These are phyloP conservation scores for Penicillium sp. DNA, from an alignment of 2,329 filamentous ascomycete genomes.

Conservation along the genomic window DNA sequence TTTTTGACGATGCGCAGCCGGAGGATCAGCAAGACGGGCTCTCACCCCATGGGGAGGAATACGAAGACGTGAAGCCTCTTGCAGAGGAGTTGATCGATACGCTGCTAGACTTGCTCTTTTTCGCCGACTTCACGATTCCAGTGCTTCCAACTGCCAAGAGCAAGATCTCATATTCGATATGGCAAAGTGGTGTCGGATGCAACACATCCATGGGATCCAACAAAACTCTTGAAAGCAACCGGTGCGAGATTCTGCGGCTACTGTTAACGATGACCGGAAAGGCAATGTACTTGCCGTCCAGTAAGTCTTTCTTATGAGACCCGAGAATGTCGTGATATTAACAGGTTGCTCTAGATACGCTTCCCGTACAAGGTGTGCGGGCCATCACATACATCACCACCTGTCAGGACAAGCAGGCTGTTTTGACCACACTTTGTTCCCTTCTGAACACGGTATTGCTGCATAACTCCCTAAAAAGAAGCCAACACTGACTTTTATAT, in stretches of 20 bases:
- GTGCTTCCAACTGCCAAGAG: conserved; percentile 67
- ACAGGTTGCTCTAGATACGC: conserved; percentile 47
- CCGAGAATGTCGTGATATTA: background rate
- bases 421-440: conserved; percentile 87
- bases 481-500: conserved; percentile 13
- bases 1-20: conserved; percentile 75
- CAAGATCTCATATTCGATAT: conserved; percentile 91
- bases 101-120: conserved; percentile 86
- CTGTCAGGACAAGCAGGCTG: conserved; percentile 85
- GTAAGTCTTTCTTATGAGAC: conserved; percentile 37
- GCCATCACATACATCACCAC: conserved; percentile 87
- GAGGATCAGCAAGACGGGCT: conserved; percentile 52
- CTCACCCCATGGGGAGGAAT: conserved; percentile 57
- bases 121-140: conserved; percentile 83
- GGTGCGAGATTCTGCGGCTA: conserved; percentile 83
- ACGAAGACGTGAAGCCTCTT: conserved; percentile 80
- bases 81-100: conserved; percentile 93
- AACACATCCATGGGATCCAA: conserved; percentile 85
- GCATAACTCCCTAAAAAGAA: background rate
- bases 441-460: conserved; percentile 81
- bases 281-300: conserved; percentile 88
- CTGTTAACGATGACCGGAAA: conserved; percentile 84
- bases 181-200: conserved; percentile 97
- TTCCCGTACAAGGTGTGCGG: conserved; percentile 80
- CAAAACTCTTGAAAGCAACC: conserved; percentile 89